Conservation (phyloP, 2,329 filamentous ascomycete genomes). For the Colletotrichum melonis region DNA sequence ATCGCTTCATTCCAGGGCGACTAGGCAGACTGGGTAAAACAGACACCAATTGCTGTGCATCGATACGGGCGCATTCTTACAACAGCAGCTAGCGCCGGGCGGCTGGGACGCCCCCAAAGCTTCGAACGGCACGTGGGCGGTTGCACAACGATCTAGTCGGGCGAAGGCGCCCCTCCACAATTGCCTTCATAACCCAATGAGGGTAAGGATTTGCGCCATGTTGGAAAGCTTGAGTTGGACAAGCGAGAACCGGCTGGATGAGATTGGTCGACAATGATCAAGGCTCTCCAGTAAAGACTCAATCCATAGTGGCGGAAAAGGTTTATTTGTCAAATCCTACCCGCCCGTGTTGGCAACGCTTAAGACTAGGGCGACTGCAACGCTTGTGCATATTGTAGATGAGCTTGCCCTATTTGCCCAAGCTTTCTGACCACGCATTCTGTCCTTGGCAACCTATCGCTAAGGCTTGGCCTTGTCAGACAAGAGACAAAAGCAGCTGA, state of each 20-base stretch:
- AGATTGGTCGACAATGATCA: not conserved
- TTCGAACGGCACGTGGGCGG: not conserved
- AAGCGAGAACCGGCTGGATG: not conserved
- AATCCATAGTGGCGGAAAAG: not conserved
- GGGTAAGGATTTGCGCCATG: not conserved
- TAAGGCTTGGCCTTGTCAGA: not conserved
- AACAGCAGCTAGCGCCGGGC: not conserved
- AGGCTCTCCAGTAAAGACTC: not conserved
- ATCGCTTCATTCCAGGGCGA: constrained; percentile 6
- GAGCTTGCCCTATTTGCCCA: not conserved
- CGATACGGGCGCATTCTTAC: not conserved
- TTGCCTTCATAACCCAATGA: not conserved
- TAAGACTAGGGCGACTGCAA: not conserved
- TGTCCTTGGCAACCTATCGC: not conserved
- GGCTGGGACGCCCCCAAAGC: constrained; percentile 15
- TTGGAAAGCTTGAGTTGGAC: not conserved
- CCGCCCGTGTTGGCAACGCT: not conserved
- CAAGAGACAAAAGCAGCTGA: not conserved
- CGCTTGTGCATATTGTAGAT: too few relatives aligned
- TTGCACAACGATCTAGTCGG: constrained; percentile 11
- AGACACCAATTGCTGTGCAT: not conserved
- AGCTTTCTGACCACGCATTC: not conserved
- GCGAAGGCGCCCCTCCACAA: constrained; percentile 14
- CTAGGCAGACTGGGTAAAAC: constrained; percentile 4
- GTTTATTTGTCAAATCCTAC: not conserved